Base-by-base conservation (phyloP, 805 yeast species). In the Spathaspora arborariae region DNA sequence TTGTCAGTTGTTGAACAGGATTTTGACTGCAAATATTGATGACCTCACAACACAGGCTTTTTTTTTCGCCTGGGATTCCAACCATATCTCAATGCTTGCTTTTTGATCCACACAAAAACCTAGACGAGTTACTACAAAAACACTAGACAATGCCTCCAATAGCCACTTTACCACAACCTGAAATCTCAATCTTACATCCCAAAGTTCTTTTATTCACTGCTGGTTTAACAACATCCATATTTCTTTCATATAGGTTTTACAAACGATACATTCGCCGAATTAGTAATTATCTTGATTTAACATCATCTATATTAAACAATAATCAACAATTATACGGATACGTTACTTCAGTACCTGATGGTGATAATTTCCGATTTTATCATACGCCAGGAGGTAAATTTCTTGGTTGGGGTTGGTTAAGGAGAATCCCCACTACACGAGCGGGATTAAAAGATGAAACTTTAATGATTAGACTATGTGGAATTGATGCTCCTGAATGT, bases 401-500 rank as follows among this genome's bases (percentile, higher is more conserved):
- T 1, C 80, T 85, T 2, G 99, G 99, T 0, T 94, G 99, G 99
- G 91, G 95, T 10, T 88, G 96, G 96, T 59, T 88, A 20, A 69
- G 99, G 27, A 54, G 63, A 10, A 71, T 80, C 0, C 98, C 98
- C 0, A 63, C 67, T 9, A 59, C 64, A 46, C 56, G 76, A 67
- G 41, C 75, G 63, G 47, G 59, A 56, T 62, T 81, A 34, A 79
- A 81, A 51, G 79, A 79, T 50, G 73, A 83, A 52, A 94, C 99
- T 0, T 69, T 94, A 33, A 83, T 85, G 63, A 79, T 94, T 4
- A 74, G 99, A 41, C 68, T 94, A 18, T 86, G 94, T 64, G 99
- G 97, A 0, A 84, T 92, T 13, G 99, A 94, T 73, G 99, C 99
- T 0, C 99, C 99, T 1, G 99, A 94, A 60, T 72, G 95, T 38